Conservation (phyloP, 768 basidiomycete genomes). For the Xerocomellus dryophilus region DNA sequence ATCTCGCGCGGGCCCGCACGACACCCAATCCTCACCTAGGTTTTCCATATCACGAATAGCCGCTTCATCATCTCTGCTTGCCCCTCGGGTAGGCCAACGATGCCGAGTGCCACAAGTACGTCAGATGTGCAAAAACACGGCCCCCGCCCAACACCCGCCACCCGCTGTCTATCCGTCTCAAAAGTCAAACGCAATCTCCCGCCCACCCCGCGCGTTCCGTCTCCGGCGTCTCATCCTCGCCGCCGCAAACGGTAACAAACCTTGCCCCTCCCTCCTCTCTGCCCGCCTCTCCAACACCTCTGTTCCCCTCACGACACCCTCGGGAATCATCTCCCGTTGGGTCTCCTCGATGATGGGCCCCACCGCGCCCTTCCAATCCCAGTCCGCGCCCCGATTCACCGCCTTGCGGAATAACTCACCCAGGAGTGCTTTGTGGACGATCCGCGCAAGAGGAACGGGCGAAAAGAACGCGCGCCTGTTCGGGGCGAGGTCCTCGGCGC, state of each 20-base stretch:
- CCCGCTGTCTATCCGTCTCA: not conserved
- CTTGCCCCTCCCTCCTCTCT: not conserved
- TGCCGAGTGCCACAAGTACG: no score
- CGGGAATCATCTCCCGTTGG: conserved; percentile 14
- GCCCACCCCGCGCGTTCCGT: conserved; percentile 14
- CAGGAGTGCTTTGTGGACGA: conserved; percentile 20
- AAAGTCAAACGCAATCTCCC: conserved; percentile 11
- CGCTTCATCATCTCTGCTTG: conserved; percentile 66
- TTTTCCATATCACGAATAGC: conserved; percentile 54
- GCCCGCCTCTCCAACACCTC: not conserved
- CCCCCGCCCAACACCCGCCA: no score
- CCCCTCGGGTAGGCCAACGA: conserved; percentile 32
- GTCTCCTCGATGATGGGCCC: conserved; percentile 16
- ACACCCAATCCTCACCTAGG: conserved; percentile 41
- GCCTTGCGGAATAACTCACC: conserved; percentile 24
- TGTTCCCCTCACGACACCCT: not conserved
- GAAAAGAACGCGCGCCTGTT: conserved; percentile 13
- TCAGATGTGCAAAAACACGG: no score
- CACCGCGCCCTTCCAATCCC: conserved; percentile 25
- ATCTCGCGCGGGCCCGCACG: conserved; percentile 10
- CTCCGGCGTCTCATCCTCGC: conserved; percentile 21
- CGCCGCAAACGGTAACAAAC: conserved; percentile 15
- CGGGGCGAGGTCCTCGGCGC: not conserved
- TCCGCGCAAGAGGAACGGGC: conserved; percentile 19
- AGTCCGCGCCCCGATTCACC: conserved; percentile 10